These are phyloP conservation scores for Prunella vulgaris DNA, from an alignment of 257 asterid species.

Conservation along the genomic window DNA sequence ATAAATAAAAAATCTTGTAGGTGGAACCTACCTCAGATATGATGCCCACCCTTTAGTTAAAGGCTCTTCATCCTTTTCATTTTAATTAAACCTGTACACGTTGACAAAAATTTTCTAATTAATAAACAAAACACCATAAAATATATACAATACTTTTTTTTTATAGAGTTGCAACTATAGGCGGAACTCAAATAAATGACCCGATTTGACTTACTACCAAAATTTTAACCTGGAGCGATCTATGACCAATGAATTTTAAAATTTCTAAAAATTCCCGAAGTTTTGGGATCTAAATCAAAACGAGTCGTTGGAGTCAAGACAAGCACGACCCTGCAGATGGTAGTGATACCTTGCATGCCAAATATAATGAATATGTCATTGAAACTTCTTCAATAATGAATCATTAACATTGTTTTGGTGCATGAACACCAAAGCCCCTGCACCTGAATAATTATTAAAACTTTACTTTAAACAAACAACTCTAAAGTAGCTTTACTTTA, in stretches of 20 bases:
- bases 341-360: constrained; percentile 20
- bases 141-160: too few species aligned
- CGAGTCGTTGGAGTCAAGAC: too few species aligned
- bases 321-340: too few species aligned
- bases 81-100: background rate
- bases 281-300: too few species aligned
- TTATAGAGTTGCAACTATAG: too few species aligned
- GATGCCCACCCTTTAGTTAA: constrained; percentile 22
- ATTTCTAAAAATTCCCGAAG: too few species aligned
- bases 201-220: too few species aligned
- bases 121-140: too few species aligned
- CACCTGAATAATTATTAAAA: constrained; percentile 23
- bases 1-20: constrained; percentile 3
- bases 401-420: constrained; percentile 10
- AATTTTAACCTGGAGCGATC: too few species aligned
- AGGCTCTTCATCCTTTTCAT: background rate
- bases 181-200: too few species aligned
- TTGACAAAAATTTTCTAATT: too few species aligned
- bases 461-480: constrained; percentile 30
- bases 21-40: constrained; percentile 31
- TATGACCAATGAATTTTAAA: too few species aligned
- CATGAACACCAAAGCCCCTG: constrained; percentile 28
- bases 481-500: constrained; percentile 29
- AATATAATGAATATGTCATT: constrained; percentile 24
- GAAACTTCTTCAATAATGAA: background rate